A percentile compares a stretch with the other conserved stretches of the same genome.
These are phyloP conservation scores for Alternaria brassicicola DNA, from an alignment of 2,329 filamentous ascomycete genomes.

Conservation along the genomic window DNA sequence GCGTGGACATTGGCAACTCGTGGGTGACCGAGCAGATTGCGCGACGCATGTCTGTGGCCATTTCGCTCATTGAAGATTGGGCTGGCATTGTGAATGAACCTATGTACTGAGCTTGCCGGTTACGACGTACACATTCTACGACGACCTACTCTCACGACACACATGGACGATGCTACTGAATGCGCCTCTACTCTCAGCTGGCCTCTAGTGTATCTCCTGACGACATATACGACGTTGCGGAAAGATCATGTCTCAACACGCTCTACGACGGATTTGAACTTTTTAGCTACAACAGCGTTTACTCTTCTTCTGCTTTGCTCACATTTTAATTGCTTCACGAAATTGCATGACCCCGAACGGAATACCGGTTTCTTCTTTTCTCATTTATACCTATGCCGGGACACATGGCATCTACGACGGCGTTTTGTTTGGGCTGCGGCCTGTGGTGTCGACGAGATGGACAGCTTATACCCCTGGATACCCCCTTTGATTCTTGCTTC, in stretches of 20 bases:
- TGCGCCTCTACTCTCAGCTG: not conserved
- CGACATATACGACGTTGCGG: not conserved
- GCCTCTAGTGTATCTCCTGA: not conserved
- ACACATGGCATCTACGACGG: not conserved
- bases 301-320: not conserved
- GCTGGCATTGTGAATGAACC: slow-evolving; percentile 14
- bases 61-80: slow-evolving; percentile 21
- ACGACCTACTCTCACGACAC: not conserved
- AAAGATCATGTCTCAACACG: not conserved
- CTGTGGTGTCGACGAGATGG: not conserved
- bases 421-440: slow-evolving; percentile 1
- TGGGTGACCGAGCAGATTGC: slow-evolving; percentile 18
- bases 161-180: not conserved
- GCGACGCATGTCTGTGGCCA: slow-evolving; percentile 11
- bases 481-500: not conserved
- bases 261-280: not conserved
- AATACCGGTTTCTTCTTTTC: not conserved
- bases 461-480: slow-evolving; percentile 5
- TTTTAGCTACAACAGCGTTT: not conserved
- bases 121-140: not conserved
- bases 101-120: slow-evolving; percentile 15
- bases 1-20: slow-evolving; percentile 23
- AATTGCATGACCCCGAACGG: not conserved
- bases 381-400: not conserved
- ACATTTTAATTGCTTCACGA: not conserved